These are phyloP conservation scores for Trichoderma sp. DNA, from an alignment of 2,329 filamentous ascomycete species.

Conservation along the genomic window DNA sequence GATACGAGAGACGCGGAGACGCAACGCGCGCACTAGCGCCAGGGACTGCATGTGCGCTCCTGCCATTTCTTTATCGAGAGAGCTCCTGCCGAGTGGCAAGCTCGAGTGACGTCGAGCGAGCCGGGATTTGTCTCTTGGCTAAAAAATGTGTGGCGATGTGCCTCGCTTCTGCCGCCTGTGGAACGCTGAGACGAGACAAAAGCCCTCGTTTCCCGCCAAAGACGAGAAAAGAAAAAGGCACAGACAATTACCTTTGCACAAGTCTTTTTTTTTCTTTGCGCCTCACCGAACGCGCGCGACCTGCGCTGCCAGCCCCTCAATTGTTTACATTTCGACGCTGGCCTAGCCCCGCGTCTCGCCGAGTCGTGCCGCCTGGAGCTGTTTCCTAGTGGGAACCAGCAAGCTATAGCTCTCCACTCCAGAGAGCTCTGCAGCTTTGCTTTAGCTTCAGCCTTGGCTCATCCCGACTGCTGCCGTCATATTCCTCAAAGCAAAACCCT, in stretches of 20 bases:
- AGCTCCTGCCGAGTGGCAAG: slow-evolving; percentile 14
- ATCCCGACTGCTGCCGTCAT: not conserved
- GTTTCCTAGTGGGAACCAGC: not conserved
- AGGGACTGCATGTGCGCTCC: not conserved
- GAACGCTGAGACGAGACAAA: not conserved
- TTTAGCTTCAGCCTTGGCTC: not conserved
- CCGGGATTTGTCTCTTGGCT: not conserved
- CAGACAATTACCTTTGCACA: not conserved
- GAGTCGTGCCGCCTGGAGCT: slow-evolving; percentile 6
- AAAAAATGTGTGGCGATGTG: not conserved
- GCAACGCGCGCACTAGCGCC: slow-evolving; percentile 1
- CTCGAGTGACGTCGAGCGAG: slow-evolving; percentile 23
- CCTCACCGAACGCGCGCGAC: slow-evolving; percentile 16
- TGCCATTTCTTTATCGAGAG: not conserved
- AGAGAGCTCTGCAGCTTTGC: not conserved
- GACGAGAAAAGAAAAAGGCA: not conserved
- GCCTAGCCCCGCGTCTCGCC: slow-evolving; percentile 30
- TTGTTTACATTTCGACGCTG: slow-evolving; percentile 33
- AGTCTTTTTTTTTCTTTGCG: not conserved
- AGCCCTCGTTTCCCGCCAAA: not conserved
- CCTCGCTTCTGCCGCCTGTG: slow-evolving; percentile 1
- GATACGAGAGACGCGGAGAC: not conserved
- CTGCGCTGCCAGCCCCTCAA: slow-evolving; percentile 15
- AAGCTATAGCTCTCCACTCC: not conserved
- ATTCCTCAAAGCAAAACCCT: not conserved